Evolutionary conservation across 1,284 basidiomycete species (phyloP), one percentile per base, ranked within the genome.

Genomic region (Boletus semigastroideus): DNA sequence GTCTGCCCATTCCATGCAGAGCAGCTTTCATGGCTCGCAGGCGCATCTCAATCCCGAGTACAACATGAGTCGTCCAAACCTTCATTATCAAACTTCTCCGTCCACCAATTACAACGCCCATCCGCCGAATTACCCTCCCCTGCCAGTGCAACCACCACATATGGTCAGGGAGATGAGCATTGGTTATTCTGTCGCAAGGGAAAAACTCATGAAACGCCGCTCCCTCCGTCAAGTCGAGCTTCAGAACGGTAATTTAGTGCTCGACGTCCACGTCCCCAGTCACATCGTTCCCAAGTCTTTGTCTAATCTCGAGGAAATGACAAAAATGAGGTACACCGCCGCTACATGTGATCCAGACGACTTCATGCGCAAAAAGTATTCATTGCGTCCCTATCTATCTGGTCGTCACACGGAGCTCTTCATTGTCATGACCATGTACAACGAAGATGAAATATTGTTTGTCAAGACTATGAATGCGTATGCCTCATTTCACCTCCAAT

Each of bases 341-440:
- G 93, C 93, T 5, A 97, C 94, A 0, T 94, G 92, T 67, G 94
- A 98, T 69, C 94, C 94, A 4, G 94, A 98, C 56, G 82, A 91
- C 41, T 94, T 93, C 69, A 84, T 85, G 80, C 70, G 76, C 28
- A 79, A 79, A 49, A 85, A 86, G 55, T 95, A 93, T 71, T 84
- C 87, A 2, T 79, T 97, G 14, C 77, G 93, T 20, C 93, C 86
- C n/a, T 94, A 87, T 69, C 79, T 96, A 2, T 85, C 85, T 63
- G 84, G 86, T 20, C 86, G 94, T 40, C 82, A 86, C 58, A 98
- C 95, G 0, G 95, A 98, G 72, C 78, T 98, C 8, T 92, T 98
- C 68, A 94, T 98, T 62, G 92, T 93, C 46, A 92, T 94, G 89
- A 94, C 92, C 41, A 94, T 94, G 88, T 94, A 98, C 74, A 98